phyloP scores from a whole-genome alignment of 495 filamentous ascomycete species.

The Podospora australis region DNA sequence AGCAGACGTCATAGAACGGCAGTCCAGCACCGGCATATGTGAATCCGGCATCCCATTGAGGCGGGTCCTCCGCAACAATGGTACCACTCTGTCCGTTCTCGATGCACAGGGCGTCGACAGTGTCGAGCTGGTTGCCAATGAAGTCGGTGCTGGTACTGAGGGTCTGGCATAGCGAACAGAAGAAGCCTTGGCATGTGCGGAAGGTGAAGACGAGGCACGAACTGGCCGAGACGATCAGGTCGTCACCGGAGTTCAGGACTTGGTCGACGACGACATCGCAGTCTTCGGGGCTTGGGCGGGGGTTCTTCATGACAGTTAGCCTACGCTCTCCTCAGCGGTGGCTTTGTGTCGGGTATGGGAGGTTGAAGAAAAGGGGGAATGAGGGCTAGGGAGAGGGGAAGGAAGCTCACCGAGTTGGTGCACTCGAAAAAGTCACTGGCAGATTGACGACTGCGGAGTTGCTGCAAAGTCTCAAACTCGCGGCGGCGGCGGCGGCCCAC shows the following conservation, averaged over 20 bases:
- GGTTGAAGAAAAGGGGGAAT: background rate
- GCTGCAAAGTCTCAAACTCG: slow-evolving; percentile 15
- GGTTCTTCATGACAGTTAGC: slow-evolving; percentile 16
- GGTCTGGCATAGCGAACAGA: slow-evolving; percentile 35
- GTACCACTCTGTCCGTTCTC: slow-evolving; percentile 31
- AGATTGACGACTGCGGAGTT: slow-evolving; percentile 8
- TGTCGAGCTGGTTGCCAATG: slow-evolving; percentile 34
- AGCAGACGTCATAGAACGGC: slow-evolving; percentile 37
- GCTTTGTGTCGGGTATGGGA: background rate
- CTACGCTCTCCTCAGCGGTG: too few relatives aligned
- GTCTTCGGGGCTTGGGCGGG: slow-evolving; percentile 23
- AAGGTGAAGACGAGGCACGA: slow-evolving; percentile 34
- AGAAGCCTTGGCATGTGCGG: slow-evolving; percentile 36
- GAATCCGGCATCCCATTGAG: slow-evolving; percentile 39
- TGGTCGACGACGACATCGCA: slow-evolving; percentile 31
- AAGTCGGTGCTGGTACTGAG: slow-evolving; percentile 33
- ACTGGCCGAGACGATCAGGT: slow-evolving; percentile 29
- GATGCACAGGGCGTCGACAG: slow-evolving; percentile 32
- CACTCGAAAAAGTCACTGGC: slow-evolving; percentile 35
- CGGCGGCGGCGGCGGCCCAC: slow-evolving; percentile 11
- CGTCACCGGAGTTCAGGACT: slow-evolving; percentile 25
- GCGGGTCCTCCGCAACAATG: slow-evolving; percentile 29
- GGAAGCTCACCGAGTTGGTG: slow-evolving; percentile 26
- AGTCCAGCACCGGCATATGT: slow-evolving; percentile 23
- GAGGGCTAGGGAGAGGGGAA: background rate